These are phyloP conservation scores for Kodamaea lidongshanica DNA, from an alignment of 805 yeast species.

Conservation along the genomic window DNA sequence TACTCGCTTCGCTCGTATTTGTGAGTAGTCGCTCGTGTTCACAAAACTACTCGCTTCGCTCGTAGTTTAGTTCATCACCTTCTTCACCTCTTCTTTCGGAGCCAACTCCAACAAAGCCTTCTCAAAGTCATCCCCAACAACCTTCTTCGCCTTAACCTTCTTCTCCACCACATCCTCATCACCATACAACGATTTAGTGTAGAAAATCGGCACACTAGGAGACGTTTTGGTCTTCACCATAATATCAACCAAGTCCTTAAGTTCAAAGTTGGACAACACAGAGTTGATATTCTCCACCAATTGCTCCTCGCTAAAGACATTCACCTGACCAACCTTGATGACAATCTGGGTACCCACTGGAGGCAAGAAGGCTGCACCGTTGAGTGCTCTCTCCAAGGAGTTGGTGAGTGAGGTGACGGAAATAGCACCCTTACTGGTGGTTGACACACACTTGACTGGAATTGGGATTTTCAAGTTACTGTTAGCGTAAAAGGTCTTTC, in stretches of 20 bases:
- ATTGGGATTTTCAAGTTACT: slow-evolving; percentile 55
- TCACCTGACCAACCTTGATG: slow-evolving; percentile 59
- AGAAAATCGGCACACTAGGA: slow-evolving; percentile 80
- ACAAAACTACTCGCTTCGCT: not conserved
- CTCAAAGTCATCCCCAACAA: slow-evolving; percentile 43
- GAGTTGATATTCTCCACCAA: slow-evolving; percentile 56
- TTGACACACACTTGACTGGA: slow-evolving; percentile 45
- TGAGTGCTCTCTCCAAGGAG: slow-evolving; percentile 52
- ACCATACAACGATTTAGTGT: slow-evolving; percentile 49
- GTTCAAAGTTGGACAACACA: slow-evolving; percentile 44
- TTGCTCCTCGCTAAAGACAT: slow-evolving; percentile 37
- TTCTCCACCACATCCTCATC: slow-evolving; percentile 44
- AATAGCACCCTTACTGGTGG: slow-evolving; percentile 33
- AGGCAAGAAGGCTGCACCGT: slow-evolving; percentile 54
- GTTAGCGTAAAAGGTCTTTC: slow-evolving; percentile 64
- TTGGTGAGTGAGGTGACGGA: slow-evolving; percentile 47
- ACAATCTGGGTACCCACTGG: slow-evolving; percentile 69
- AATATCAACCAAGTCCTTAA: slow-evolving; percentile 47
- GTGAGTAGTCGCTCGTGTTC: not conserved
- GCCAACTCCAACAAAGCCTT: slow-evolving; percentile 76
- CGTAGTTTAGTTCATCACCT: slow-evolving; percentile 34
- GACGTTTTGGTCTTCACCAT: slow-evolving; percentile 63
- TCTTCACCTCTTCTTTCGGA: slow-evolving; percentile 64
- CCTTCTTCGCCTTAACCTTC: slow-evolving; percentile 21
- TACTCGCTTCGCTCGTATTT: not conserved